phyloP scores from a whole-genome alignment of 192 early-diverging fungal species.

The Backusella parvicylindrica region DNA sequence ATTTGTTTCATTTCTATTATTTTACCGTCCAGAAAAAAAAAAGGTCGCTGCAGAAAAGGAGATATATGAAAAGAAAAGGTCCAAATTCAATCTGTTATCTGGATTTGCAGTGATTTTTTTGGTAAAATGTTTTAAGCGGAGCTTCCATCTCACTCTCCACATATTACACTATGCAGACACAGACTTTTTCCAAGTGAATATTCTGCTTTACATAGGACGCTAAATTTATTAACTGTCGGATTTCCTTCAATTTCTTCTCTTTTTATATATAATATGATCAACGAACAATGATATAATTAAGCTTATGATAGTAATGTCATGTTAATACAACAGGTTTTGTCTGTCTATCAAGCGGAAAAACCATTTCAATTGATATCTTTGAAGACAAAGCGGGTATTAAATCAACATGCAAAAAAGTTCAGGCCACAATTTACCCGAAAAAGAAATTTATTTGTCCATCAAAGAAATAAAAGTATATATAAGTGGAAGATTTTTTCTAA shows the following conservation, averaged over 20 bases:
- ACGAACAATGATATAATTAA: not conserved
- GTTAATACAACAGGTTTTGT: not conserved
- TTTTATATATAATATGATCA: not conserved
- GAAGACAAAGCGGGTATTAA: not conserved
- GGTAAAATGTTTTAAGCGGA: not conserved
- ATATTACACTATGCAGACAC: not conserved
- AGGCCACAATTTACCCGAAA: constrained; percentile 2
- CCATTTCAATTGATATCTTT: not conserved
- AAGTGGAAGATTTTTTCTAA: not conserved
- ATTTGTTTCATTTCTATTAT: not conserved
- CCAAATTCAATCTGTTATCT: not conserved
- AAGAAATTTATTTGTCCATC: not conserved
- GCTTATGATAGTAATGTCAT: not conserved
- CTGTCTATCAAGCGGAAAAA: not conserved
- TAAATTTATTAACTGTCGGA: not conserved
- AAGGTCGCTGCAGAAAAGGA: not conserved
- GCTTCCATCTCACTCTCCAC: not conserved
- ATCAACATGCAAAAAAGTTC: not conserved
- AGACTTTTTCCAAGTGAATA: not conserved
- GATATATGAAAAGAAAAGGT: not conserved
- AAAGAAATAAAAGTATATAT: not conserved
- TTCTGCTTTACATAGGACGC: not conserved
- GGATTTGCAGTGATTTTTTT: not conserved
- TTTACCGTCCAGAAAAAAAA: not conserved
- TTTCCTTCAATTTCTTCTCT: not conserved